Conservation (phyloP, 768 basidiomycete genomes). For the Tremella mesenterica region DNA sequence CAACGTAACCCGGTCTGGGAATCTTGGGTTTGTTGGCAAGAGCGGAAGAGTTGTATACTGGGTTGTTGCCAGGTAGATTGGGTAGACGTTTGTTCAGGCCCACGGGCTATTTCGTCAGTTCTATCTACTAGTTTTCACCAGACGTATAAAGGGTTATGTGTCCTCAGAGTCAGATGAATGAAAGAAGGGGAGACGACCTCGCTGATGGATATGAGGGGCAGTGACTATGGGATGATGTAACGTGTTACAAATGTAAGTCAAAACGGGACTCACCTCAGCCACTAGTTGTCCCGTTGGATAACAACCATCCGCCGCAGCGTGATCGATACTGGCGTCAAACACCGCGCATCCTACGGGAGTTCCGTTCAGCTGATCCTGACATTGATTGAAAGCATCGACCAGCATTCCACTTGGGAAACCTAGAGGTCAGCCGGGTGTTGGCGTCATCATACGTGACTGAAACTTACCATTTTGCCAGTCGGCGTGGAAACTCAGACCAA, state of each 20-base stretch:
- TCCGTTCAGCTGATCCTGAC: conserved; percentile 6
- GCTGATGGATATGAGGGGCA: background rate
- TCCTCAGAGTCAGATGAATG: too few relatives aligned
- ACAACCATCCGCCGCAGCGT: conserved; percentile 3
- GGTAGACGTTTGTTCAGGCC: conserved; percentile 2
- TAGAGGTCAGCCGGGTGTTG: background rate
- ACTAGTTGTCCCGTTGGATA: conserved; percentile 15
- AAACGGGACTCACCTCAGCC: conserved; percentile 15
- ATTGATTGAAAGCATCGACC: conserved; percentile 17
- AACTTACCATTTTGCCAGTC: conserved; percentile 26
- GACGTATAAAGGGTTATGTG: background rate
- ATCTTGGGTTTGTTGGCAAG: conserved; percentile 8
- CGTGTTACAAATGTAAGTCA: too few relatives aligned
- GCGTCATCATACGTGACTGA: background rate
- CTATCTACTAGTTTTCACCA: background rate
- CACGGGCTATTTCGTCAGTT: conserved; percentile 1
- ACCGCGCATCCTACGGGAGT: conserved; percentile 5
- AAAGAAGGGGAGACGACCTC: background rate
- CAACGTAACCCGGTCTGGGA: conserved; percentile 4
- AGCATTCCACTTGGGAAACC: conserved; percentile 22
- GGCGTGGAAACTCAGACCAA: conserved; percentile 20
- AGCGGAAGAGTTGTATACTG: conserved; percentile 21
- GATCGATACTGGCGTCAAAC: background rate
- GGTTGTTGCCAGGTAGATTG: conserved; percentile 21
- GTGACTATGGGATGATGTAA: background rate